These are phyloP conservation scores for Monascus purpureus DNA, from an alignment of 495 filamentous ascomycete genomes.

Conservation along the genomic window DNA sequence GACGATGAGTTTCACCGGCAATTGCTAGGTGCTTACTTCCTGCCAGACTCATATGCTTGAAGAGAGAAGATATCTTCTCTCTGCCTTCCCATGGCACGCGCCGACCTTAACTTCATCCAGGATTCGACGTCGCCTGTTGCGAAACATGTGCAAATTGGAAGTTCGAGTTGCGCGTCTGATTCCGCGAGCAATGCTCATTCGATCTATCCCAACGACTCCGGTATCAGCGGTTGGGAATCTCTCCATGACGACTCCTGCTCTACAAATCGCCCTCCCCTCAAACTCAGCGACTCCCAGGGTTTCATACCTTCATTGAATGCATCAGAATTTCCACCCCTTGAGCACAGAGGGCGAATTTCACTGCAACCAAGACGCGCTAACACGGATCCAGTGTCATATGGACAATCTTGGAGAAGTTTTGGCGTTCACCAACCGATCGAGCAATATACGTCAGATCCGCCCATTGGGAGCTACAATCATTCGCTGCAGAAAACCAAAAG, in stretches of 20 bases:
- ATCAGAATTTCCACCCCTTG: neutral
- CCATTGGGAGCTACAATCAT: constrained; percentile 11
- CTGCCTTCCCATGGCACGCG: constrained; percentile 11
- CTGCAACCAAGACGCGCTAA: constrained; percentile 5
- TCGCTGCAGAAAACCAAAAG: constrained; percentile 14
- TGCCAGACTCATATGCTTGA: constrained; percentile 1
- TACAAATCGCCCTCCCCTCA: constrained; percentile 5
- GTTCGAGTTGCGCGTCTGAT: constrained; percentile 4
- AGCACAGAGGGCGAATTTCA: neutral
- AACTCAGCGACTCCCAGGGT: constrained; percentile 5
- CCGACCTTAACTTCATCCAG: constrained; percentile 8
- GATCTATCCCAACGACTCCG: constrained; percentile 1
- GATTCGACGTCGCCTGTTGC: constrained; percentile 9
- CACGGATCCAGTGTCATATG: constrained; percentile 4
- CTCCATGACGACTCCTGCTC: constrained; percentile 3
- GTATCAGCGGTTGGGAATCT: neutral
- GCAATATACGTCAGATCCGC: constrained; percentile 3
- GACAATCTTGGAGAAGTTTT: constrained; percentile 6
- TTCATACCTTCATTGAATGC: constrained; percentile 3
- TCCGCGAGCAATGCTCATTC: constrained; percentile 3
- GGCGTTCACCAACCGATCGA: constrained; percentile 4
- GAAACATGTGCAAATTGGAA: constrained; percentile 5
- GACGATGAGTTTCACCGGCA: constrained; percentile 6
- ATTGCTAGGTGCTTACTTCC: neutral
- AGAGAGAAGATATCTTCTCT: constrained; percentile 2